These are phyloP conservation scores for Magnolia sinica DNA, from an alignment of 164 flowering plant species.

Conservation along the genomic window DNA sequence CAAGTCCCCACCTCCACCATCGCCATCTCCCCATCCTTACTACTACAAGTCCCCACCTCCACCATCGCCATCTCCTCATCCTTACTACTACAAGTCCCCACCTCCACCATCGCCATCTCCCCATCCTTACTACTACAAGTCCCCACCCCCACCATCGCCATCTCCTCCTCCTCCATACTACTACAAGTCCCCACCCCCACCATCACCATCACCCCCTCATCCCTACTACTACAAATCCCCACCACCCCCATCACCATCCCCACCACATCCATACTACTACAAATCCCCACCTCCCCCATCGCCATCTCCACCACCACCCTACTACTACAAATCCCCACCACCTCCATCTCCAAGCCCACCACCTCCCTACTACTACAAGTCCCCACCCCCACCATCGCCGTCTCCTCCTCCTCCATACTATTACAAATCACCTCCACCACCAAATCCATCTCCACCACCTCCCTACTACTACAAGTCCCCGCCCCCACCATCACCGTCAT, in stretches of 20 bases:
- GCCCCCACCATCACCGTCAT: slow-evolving; percentile 22
- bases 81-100: slow-evolving; percentile 24
- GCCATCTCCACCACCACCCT: slow-evolving; percentile 16
- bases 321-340: slow-evolving; percentile 28
- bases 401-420: slow-evolving; percentile 22
- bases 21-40: slow-evolving; percentile 26
- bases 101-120: slow-evolving; percentile 25
- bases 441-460: slow-evolving; percentile 16
- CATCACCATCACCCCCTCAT: slow-evolving; percentile 9
- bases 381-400: slow-evolving; percentile 42
- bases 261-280: slow-evolving; percentile 28
- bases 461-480: slow-evolving; percentile 33
- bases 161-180: slow-evolving; percentile 18
- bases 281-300: slow-evolving; percentile 31
- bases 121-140: slow-evolving; percentile 14
- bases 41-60: slow-evolving; percentile 33
- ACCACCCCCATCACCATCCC: slow-evolving; percentile 22
- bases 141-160: slow-evolving; percentile 33
- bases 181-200: slow-evolving; percentile 24
- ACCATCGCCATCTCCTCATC: slow-evolving; percentile 15
- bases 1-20: slow-evolving; percentile 32
- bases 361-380: slow-evolving; percentile 29
- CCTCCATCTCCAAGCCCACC: slow-evolving; percentile 29
- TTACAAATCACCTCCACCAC: slow-evolving; percentile 32
- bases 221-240: slow-evolving; percentile 27